Base-by-base conservation (phyloP, 2,329 filamentous ascomycete species). In the Aspergillus sp. region DNA sequence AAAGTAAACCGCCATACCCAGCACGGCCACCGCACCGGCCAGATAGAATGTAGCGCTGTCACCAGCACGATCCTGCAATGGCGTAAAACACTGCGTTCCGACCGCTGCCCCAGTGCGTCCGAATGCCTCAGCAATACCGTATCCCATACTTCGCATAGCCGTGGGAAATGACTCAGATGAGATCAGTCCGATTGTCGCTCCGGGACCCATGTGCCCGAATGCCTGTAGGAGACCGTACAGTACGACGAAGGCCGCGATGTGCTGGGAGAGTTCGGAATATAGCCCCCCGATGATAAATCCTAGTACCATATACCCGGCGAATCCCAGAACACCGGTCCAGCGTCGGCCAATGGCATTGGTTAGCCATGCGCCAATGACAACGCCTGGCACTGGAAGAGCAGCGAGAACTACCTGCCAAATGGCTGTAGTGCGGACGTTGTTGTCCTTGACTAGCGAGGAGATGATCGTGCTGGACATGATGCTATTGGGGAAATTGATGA, bases 401-500 rank as follows among this genome's bases (percentile, higher is more conserved):
- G 62, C 58, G 1, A 67, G 56, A 26, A 66, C 58, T 3, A 67
- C 56, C 42, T 67, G 64, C 65, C 63, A 66, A 5, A 62, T 52
- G 1, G 64, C 65, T 0, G 64, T 65, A 2, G 57, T 61, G 32
- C 59, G 60, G 19, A 67, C 55, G 42, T 66, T 59, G 35, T 57
- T 48, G 12, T 61, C 60, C 27, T 56, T 56, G 1, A 66, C 65
- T 3, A 66, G 48, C 0, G 57, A 62, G 33, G 64, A 52, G 40
- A 66, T 61, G 35, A 67, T 67, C 4, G 57, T 59, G 29, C 62
- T 58, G 2, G 57, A 62, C 60, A 67, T 65, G 50, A 67, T 65
- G 28, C 57, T 61, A 35, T 67, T 67, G 0, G 64, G 64, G 39
- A 67, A 67, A 41, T 66, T 67, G 49, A 67, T 61, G 27, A 67